Evolutionary conservation across 768 basidiomycete genomes (phyloP).

Genomic region (Ramaria rubella): DNA sequence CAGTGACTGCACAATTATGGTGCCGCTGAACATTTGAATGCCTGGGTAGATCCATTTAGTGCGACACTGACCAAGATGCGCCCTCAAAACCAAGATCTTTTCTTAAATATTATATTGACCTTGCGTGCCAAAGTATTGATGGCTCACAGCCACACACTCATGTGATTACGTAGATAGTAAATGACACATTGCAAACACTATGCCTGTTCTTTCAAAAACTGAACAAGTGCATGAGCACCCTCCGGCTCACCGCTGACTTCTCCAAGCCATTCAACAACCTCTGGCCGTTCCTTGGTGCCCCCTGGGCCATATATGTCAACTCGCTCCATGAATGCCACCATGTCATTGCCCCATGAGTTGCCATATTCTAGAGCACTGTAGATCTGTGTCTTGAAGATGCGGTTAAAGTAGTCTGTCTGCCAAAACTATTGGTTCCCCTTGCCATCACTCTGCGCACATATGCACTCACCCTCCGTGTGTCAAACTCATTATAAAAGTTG

Average conservation of each 20-base stretch:
- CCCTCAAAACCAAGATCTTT: not conserved
- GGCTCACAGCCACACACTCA: not conserved
- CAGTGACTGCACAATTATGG: not conserved
- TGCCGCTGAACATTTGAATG: constrained; percentile 1
- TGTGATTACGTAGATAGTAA: not conserved
- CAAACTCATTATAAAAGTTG: no score
- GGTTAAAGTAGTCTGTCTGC: no score
- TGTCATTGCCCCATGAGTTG: no score
- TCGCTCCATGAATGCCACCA: not conserved
- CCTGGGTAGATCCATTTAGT: not conserved
- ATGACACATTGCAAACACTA: not conserved
- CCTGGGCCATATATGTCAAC: not conserved
- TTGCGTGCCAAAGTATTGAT: not conserved
- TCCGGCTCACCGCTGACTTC: no score
- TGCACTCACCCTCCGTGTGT: no score
- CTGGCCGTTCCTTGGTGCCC: not conserved
- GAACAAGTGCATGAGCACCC: not conserved
- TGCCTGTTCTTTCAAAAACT: not conserved
- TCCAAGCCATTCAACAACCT: not conserved
- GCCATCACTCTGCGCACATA: no score
- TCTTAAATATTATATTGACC: not conserved
- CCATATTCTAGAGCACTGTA: no score
- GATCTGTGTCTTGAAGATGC: no score
- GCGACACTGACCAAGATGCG: not conserved
- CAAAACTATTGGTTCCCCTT: no score